Evolutionary conservation across 2,329 filamentous ascomycete species (phyloP), one percentile per base, ranked within the genome.

Genomic region (Ophiostoma tasmaniense): DNA sequence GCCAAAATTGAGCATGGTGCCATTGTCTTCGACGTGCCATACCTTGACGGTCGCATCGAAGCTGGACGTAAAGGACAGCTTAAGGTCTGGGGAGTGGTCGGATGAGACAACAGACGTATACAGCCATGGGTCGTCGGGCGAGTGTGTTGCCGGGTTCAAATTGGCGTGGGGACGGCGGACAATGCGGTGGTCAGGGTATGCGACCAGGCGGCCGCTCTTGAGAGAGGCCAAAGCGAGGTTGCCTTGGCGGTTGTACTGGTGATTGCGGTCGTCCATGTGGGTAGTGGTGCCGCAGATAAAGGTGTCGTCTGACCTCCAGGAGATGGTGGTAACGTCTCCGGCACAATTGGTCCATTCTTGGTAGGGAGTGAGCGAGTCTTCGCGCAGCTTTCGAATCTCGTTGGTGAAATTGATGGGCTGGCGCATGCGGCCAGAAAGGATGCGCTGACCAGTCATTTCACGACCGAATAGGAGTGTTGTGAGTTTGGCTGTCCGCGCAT

Each of bases 181-280:
- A 22, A 89, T 84, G 0, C 85, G 81, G 72, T 89, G 87, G 59
- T 88, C 82, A 0, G 85, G 77, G 73, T 84, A 84, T 0, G 85
- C 83, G 6, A 76, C 80, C 1, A 89, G 74, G 0, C 78, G 81
- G 0, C 82, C 80, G 1, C 75, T 73, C 0, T 70, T 73, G 0
- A 80, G 78, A 0, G 84, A 87, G 7, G 84, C 87, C 1, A 89
- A 76, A 0, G 86, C 77, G 11, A 89, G 76, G 73, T 89, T 89
- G 0, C 87, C 87, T 0, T 84, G 82, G 72, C 85, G 88, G 73
- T 89, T 89, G 74, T 89, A 89, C 71, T 89, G 86, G 73, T 88
- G 86, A 69, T 89, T 89, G 59, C 87, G 84, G 0, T 80, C 77
- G 72, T 89, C 87, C 0, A 85, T 88, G 76, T 89, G 87, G 0